phyloP scores from a whole-genome alignment of 23 red algal species.

The Gracilaria domingensis region DNA sequence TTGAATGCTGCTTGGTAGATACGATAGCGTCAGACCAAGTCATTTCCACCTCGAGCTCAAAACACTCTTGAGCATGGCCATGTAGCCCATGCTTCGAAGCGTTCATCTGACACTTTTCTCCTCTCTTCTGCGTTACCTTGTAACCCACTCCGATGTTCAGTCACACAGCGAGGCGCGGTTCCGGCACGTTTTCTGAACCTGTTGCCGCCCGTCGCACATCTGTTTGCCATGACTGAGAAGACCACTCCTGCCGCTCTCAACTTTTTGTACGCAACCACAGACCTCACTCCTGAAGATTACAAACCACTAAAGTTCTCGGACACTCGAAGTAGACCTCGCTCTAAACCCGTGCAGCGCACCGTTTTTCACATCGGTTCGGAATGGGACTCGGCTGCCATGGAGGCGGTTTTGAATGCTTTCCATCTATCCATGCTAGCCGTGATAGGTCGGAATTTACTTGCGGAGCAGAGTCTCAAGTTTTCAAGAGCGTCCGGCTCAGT shows the following conservation, averaged over 20 bases:
- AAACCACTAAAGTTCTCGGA: not conserved
- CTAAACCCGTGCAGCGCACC: slow-evolving; percentile 9
- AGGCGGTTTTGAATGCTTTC: slow-evolving; percentile 1
- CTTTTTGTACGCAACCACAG: not conserved
- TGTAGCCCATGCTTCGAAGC: not conserved
- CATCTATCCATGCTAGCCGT: not conserved
- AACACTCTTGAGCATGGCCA: not conserved
- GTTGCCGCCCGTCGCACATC: not conserved
- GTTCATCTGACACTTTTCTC: not conserved
- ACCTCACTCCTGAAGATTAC: slow-evolving; percentile 19
- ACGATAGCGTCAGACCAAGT: not conserved
- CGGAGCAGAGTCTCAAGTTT: not conserved
- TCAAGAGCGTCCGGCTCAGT: slow-evolving; percentile 16
- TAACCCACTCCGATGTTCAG: not conserved
- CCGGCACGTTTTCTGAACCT: not conserved
- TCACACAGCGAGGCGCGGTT: not conserved
- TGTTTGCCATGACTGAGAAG: not conserved
- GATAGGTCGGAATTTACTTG: not conserved
- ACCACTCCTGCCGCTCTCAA: not conserved
- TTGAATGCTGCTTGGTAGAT: too few species aligned
- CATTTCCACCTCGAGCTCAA: not conserved
- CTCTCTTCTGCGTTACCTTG: not conserved
- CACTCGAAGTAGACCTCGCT: not conserved
- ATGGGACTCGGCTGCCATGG: not conserved
- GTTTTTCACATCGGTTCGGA: slow-evolving; percentile 17